These are phyloP conservation scores for Capsella bursapastoris DNA, from an alignment of 345 rosid genomes.

Conservation along the genomic window DNA sequence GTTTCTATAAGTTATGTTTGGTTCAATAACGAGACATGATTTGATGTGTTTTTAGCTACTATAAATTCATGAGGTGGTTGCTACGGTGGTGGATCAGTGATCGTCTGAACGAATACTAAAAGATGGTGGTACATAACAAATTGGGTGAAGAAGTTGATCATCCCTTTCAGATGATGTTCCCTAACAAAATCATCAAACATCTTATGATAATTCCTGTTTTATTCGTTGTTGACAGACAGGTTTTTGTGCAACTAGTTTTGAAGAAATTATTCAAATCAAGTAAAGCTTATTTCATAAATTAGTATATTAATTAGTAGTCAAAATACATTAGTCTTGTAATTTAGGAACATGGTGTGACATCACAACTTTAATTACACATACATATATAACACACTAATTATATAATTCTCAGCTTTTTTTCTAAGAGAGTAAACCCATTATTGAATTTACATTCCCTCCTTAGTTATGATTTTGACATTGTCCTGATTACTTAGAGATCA, in stretches of 20 bases:
- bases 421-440: constrained; percentile 22
- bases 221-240: background rate
- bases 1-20: background rate
- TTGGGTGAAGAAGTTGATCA: background rate
- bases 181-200: background rate
- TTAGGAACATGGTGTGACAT: background rate
- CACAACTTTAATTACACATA: constrained; percentile 18
- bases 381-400: constrained; percentile 1
- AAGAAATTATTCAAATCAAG: background rate
- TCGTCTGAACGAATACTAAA: background rate
- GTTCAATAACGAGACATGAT: background rate
- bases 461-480: background rate
- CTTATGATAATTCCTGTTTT: background rate
- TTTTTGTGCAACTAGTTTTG: background rate
- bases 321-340: constrained; percentile 15
- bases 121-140: background rate
- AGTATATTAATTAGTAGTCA: background rate
- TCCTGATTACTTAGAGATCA: constrained; percentile 26
- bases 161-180: background rate
- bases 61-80: background rate
- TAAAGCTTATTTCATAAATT: background rate
- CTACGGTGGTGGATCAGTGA: background rate
- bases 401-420: background rate
- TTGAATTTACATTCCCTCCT: constrained; percentile 29
- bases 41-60: background rate